Evolutionary conservation across 257 asterid species (phyloP).

Genomic region (Apocynum venetum): DNA sequence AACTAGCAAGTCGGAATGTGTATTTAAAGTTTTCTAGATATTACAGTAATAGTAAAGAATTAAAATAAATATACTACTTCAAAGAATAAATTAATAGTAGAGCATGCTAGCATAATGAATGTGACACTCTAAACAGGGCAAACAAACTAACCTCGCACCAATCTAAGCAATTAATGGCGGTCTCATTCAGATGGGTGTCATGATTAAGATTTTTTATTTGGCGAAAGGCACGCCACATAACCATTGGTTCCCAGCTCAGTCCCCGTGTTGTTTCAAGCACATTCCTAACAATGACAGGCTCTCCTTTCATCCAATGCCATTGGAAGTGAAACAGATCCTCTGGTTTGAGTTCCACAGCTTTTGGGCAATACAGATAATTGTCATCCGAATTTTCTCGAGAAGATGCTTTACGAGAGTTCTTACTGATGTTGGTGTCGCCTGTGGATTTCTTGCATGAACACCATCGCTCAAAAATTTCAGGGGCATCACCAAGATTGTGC

Average conservation of each 20-base stretch:
- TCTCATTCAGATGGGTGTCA: conserved; percentile 41
- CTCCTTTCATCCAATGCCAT: conserved; percentile 75
- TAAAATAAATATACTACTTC: neutral
- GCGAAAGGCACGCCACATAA: conserved; percentile 96
- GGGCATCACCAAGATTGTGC: conserved; percentile 13
- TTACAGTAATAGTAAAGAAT: neutral
- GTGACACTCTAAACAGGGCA: neutral
- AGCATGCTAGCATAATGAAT: neutral
- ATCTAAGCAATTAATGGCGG: conserved; percentile 73
- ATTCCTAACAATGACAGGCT: conserved; percentile 77
- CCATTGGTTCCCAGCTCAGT: conserved; percentile 99
- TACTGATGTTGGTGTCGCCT: conserved; percentile 9
- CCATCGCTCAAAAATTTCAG: conserved; percentile 17
- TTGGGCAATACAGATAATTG: conserved; percentile 64
- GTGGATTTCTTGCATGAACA: conserved; percentile 35
- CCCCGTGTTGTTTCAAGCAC: conserved; percentile 70
- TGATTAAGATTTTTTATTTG: conserved; percentile 44
- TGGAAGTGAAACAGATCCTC: conserved; percentile 69
- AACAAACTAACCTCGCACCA: conserved; percentile 70
- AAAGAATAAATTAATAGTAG: neutral
- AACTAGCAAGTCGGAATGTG: neutral
- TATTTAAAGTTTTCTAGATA: neutral
- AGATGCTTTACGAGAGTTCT: conserved; percentile 50
- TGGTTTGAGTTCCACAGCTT: conserved; percentile 44
- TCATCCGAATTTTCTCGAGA: conserved; percentile 50